Conservation (phyloP, 2,329 filamentous ascomycete species). For the Pseudogymnoascus sp. region DNA sequence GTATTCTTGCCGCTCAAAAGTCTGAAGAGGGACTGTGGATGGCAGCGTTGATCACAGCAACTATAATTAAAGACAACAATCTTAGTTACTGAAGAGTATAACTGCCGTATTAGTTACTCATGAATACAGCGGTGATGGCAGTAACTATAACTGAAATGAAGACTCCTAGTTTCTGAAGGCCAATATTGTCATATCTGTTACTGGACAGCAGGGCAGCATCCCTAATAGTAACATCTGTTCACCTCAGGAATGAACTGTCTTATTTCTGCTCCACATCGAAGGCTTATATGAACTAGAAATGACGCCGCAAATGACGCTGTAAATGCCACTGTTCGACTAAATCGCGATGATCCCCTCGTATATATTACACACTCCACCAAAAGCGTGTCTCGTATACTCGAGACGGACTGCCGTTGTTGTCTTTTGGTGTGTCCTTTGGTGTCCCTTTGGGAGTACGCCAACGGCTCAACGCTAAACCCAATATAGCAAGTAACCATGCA, state of each 20-base stretch:
- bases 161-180: neutral
- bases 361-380: neutral
- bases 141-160: neutral
- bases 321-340: neutral
- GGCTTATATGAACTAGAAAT: neutral
- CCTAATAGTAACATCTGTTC: neutral
- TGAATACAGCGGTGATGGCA: neutral
- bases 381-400: neutral
- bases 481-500: neutral
- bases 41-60: neutral
- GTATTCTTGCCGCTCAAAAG: neutral
- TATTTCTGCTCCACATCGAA: neutral
- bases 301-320: neutral
- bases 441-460: neutral
- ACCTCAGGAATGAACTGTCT: neutral
- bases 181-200: neutral
- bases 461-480: neutral
- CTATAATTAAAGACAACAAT: neutral
- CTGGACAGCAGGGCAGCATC: neutral
- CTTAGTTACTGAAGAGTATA: neutral
- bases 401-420: neutral
- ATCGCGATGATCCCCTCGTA: slow-evolving; percentile 4
- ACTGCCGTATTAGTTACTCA: neutral
- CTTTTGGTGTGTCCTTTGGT: neutral
- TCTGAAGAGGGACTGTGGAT: neutral